Evolutionary conservation across 768 basidiomycete genomes (phyloP).

Genomic region (Udeniomyces megalosporus): DNA sequence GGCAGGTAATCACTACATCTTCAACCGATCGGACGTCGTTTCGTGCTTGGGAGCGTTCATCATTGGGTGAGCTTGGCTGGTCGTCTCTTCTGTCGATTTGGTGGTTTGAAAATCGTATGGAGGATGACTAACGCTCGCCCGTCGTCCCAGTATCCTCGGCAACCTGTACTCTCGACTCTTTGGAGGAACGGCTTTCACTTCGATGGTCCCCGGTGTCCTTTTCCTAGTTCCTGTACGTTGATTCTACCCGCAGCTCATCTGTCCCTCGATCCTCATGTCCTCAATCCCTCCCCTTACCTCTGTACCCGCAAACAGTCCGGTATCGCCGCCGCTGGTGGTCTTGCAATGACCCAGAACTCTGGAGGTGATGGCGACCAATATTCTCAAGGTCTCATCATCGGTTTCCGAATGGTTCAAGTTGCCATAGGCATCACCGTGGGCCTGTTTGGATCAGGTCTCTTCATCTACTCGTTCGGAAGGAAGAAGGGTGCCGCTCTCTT

Average conservation of each 20-base stretch:
- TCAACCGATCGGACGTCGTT: background rate
- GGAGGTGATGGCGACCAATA: constrained; percentile 24
- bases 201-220: background rate
- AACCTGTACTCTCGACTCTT: constrained; percentile 1
- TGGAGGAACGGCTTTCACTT: background rate
- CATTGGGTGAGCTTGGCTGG: background rate
- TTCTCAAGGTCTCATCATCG: constrained; percentile 62
- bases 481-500: constrained; percentile 73
- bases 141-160: background rate
- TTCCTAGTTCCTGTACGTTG: background rate
- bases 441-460: constrained; percentile 68
- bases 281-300: background rate
- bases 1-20: constrained; percentile 44
- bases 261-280: no score
- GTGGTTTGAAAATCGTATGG: constrained; percentile 74
- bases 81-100: constrained; percentile 65
- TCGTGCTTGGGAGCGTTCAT: background rate
- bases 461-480: constrained; percentile 72
- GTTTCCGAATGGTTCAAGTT: constrained; percentile 71
- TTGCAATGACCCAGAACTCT: constrained; percentile 35
- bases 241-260: no score
- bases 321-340: constrained; percentile 69
- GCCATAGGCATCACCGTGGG: constrained; percentile 82
- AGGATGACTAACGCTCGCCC: constrained; percentile 48
- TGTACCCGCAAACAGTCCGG: constrained; percentile 49